Evolutionary conservation across 2,329 filamentous ascomycete species (phyloP).

Genomic region (Thelonectria olida): DNA sequence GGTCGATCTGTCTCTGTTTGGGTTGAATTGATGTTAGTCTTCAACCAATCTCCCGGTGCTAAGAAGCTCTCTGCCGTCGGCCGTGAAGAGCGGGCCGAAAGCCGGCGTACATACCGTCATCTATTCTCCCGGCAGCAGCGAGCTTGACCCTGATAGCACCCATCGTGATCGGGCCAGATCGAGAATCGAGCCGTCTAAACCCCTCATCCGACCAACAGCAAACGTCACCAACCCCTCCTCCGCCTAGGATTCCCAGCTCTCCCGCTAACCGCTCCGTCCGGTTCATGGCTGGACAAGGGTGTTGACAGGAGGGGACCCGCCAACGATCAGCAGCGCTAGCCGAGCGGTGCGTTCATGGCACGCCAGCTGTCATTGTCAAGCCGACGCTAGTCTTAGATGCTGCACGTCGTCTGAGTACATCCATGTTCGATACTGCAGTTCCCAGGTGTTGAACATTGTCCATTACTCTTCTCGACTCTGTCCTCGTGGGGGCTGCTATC

Average conservation of each 20-base stretch:
- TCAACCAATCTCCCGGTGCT: conserved; percentile 9
- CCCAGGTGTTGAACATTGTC: conserved; percentile 5
- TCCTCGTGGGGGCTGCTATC: not conserved
- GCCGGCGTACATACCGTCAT: not conserved
- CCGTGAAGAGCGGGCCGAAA: not conserved
- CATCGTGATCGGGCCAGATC: not conserved
- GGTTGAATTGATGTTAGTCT: not conserved
- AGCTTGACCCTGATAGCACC: not conserved
- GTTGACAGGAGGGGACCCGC: conserved; percentile 12
- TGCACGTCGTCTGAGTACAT: conserved; percentile 2
- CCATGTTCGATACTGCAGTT: conserved; percentile 15
- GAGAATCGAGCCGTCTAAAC: not conserved
- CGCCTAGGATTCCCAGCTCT: not conserved
- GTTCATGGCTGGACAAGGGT: not conserved
- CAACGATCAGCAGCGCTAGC: conserved; percentile 9
- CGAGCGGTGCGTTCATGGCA: not conserved
- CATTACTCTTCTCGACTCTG: not conserved
- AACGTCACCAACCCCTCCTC: not conserved
- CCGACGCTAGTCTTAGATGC: conserved; percentile 8
- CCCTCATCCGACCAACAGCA: not conserved
- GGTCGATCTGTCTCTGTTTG: not conserved
- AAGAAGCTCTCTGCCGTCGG: not conserved
- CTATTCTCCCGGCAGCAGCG: not conserved
- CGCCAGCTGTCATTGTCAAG: not conserved
- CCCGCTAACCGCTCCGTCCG: not conserved